These are phyloP conservation scores for Termitomyces sp. DNA, from an alignment of 768 basidiomycete genomes.

Conservation along the genomic window DNA sequence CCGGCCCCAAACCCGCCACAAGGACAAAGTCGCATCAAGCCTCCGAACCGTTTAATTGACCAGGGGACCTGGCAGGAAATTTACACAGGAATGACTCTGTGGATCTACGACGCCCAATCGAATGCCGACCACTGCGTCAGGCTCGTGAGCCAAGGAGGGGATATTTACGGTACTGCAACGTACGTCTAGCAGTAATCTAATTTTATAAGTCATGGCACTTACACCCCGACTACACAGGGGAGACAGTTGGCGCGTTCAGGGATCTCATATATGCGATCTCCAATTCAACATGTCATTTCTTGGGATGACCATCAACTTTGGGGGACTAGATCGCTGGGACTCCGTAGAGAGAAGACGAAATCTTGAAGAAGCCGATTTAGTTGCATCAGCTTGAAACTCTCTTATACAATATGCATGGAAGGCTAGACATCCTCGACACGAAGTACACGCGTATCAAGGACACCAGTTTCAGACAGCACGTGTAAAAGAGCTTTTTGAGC, in stretches of 20 bases:
- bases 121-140: conserved; percentile 63
- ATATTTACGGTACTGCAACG: conserved; percentile 76
- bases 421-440: background rate
- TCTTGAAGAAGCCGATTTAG: conserved; percentile 41
- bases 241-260: conserved; percentile 77
- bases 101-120: conserved; percentile 70
- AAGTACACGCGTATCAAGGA: background rate
- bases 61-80: conserved; percentile 65
- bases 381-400: background rate
- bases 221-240: conserved; percentile 36
- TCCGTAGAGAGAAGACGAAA: conserved; percentile 57
- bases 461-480: conserved; percentile 2
- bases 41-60: conserved; percentile 57
- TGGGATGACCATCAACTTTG: conserved; percentile 68
- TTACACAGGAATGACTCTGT: conserved; percentile 61
- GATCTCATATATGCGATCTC: conserved; percentile 63
- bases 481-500: conserved; percentile 21
- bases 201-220: background rate
- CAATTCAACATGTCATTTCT: conserved; percentile 59
- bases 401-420: background rate
- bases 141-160: conserved; percentile 55
- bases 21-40: conserved; percentile 38
- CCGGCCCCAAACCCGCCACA: conserved; percentile 40
- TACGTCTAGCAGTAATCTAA: conserved; percentile 27
- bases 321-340: conserved; percentile 73